A percentile compares a stretch with the other conserved stretches of the same genome.
These are phyloP conservation scores for Pyrus pyrifolia DNA, from an alignment of 306 rosid species.

Conservation along the genomic window DNA sequence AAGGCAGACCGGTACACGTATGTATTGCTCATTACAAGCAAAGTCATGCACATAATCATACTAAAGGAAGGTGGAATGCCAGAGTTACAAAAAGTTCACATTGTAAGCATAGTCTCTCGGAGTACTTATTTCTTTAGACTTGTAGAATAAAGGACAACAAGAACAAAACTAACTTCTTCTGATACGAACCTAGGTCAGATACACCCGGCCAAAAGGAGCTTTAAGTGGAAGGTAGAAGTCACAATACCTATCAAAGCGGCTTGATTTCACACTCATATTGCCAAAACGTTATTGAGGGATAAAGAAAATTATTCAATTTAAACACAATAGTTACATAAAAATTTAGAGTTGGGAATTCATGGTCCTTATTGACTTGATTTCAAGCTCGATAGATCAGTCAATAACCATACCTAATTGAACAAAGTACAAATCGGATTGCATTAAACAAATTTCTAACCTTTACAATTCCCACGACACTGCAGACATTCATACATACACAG, in stretches of 20 bases:
- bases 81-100: background rate
- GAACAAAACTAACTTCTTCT: background rate
- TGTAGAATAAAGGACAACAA: background rate
- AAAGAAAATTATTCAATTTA: conserved; percentile 5
- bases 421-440: conserved; percentile 34
- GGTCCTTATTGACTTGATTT: conserved; percentile 17
- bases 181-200: background rate
- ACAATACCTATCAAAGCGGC: background rate
- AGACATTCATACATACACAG: conserved; percentile 17
- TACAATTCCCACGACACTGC: conserved; percentile 23
- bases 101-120: background rate
- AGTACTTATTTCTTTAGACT: too few species aligned
- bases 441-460: conserved; percentile 47
- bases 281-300: background rate
- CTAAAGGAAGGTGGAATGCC: background rate
- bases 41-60: background rate
- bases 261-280: background rate
- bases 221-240: background rate
- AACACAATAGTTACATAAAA: conserved; percentile 37
- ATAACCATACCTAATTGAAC: conserved; percentile 36
- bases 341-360: conserved; percentile 12
- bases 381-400: conserved; percentile 30
- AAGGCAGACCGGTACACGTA: background rate
- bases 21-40: background rate
- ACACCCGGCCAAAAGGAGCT: background rate